Conservation (phyloP, 2,329 filamentous ascomycete genomes). For the Pseudocercospora crystallina region DNA sequence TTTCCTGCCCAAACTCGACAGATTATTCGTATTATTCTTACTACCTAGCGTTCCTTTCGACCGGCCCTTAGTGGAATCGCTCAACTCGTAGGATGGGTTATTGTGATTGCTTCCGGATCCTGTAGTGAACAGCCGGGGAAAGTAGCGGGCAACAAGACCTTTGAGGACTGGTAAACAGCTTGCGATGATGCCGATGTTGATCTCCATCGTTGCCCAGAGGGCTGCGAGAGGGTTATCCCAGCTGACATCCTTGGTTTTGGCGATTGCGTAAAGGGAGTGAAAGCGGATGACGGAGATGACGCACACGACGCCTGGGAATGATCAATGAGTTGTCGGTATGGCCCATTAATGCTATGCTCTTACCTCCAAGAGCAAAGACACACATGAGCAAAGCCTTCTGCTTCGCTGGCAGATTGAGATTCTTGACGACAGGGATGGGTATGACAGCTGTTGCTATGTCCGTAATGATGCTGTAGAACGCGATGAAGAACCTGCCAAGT, state of each 20-base stretch:
- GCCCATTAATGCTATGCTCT: conserved; percentile 12
- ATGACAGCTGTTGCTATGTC: conserved; percentile 32
- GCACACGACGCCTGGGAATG: not conserved
- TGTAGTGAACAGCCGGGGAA: too few relatives aligned
- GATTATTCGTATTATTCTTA: too few relatives aligned
- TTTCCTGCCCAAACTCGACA: not conserved
- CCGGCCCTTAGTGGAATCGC: too few relatives aligned
- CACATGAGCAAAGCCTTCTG: conserved; percentile 31
- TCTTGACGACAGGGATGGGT: conserved; percentile 32
- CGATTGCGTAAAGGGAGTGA: conserved; percentile 22
- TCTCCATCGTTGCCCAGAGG: conserved; percentile 23
- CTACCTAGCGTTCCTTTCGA: too few relatives aligned
- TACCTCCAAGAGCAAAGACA: conserved; percentile 34
- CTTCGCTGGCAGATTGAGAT: conserved; percentile 25
- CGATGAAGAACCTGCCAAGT: conserved; percentile 22
- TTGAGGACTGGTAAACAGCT: too few relatives aligned
- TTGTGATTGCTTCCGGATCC: too few relatives aligned
- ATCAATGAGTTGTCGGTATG: too few relatives aligned
- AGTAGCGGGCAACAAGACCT: too few relatives aligned
- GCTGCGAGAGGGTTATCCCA: conserved; percentile 25
- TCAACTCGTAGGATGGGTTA: too few relatives aligned
- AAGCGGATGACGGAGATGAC: conserved; percentile 24
- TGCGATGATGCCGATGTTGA: conserved; percentile 20
- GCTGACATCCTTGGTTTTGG: conserved; percentile 20
- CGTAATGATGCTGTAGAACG: conserved; percentile 32